A percentile compares a stretch with the other conserved stretches of the same genome.
Conservation (phyloP, 2,329 filamentous ascomycete species). For the Penicillium sp. region DNA sequence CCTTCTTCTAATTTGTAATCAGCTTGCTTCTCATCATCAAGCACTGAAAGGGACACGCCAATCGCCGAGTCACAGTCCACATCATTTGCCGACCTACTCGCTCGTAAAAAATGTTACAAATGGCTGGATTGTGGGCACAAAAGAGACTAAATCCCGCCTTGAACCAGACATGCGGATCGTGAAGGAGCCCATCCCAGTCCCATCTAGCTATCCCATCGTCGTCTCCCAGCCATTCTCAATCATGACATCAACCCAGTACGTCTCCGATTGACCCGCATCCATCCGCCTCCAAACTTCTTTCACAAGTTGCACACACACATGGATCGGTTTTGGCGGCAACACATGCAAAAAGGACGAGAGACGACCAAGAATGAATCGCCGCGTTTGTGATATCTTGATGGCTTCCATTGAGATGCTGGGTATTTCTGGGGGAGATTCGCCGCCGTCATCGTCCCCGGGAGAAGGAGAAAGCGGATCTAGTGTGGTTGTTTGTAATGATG, state of each 20-base stretch:
- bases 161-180: too few species aligned
- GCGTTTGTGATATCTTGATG: constrained; percentile 44
- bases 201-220: constrained; percentile 42
- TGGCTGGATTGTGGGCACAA: too few species aligned
- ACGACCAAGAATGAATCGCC: constrained; percentile 46
- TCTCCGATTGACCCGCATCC: constrained; percentile 42
- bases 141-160: too few species aligned
- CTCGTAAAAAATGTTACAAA: too few species aligned
- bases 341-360: constrained; percentile 43
- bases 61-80: too few species aligned
- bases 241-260: constrained; percentile 54
- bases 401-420: constrained; percentile 32
- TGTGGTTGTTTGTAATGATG: not conserved
- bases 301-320: constrained; percentile 46
- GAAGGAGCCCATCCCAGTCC: too few species aligned
- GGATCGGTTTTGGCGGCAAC: constrained; percentile 48
- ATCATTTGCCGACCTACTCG: too few species aligned
- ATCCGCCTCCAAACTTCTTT: constrained; percentile 49
- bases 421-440: constrained; percentile 1
- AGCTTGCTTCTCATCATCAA: too few species aligned
- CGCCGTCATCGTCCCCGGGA: not conserved
- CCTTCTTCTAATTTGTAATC: too few species aligned
- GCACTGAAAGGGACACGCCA: too few species aligned
- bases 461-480: not conserved
- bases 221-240: constrained; percentile 54